phyloP scores from a whole-genome alignment of 495 filamentous ascomycete species.

The Neurospora tetrasperma region DNA sequence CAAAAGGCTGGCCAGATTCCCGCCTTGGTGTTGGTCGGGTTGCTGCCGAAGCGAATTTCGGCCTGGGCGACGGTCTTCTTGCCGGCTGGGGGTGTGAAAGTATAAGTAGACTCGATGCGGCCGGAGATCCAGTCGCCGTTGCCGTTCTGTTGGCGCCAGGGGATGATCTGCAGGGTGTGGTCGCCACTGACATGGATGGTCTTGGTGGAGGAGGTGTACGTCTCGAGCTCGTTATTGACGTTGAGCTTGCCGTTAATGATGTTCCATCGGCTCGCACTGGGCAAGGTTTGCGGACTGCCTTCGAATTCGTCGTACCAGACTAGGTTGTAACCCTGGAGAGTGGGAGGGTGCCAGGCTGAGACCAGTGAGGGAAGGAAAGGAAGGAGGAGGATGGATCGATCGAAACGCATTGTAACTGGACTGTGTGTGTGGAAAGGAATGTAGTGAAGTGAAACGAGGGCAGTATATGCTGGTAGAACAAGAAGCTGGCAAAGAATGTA shows the following conservation, averaged over 20 bases:
- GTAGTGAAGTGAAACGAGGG: conserved; percentile 1
- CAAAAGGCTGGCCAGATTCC: conserved; percentile 48
- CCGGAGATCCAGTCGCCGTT: conserved; percentile 37
- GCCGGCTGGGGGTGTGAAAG: conserved; percentile 33
- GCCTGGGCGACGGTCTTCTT: conserved; percentile 32
- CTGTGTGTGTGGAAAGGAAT: neutral
- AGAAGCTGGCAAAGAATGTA: neutral
- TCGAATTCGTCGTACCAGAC: conserved; percentile 33
- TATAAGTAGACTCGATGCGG: conserved; percentile 35
- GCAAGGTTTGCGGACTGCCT: conserved; percentile 17
- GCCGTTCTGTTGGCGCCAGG: conserved; percentile 23
- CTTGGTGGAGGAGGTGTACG: conserved; percentile 24
- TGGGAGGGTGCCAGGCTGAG: conserved; percentile 23
- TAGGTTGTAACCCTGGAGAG: conserved; percentile 22
- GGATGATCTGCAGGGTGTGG: conserved; percentile 36
- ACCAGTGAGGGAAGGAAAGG: conserved; percentile 9
- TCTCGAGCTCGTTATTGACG: conserved; percentile 37
- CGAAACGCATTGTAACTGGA: conserved; percentile 12
- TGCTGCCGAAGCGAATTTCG: conserved; percentile 32
- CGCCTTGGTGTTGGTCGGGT: conserved; percentile 25
- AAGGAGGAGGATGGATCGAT: conserved; percentile 3
- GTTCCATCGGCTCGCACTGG: conserved; percentile 32
- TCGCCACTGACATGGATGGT: conserved; percentile 36
- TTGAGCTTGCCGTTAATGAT: conserved; percentile 25
- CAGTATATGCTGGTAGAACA: neutral